phyloP scores from a whole-genome alignment of 2,329 filamentous ascomycete genomes.

The Aureobasidium namibiae region DNA sequence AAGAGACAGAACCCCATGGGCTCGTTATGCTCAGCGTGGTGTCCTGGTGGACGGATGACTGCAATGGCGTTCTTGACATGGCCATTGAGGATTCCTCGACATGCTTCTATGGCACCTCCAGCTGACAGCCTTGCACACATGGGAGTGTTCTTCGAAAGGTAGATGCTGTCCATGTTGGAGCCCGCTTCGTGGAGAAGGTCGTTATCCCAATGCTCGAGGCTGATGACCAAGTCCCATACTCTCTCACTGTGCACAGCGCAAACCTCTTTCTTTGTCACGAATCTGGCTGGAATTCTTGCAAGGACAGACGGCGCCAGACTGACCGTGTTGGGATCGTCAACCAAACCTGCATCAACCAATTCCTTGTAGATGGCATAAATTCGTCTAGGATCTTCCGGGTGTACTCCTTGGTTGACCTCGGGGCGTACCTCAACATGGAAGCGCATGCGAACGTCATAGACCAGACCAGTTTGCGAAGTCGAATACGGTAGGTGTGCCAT shows the following conservation, averaged over 20 bases:
- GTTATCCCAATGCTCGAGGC: slow-evolving; percentile 25
- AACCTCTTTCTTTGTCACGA: slow-evolving; percentile 73
- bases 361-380: slow-evolving; percentile 91
- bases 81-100: slow-evolving; percentile 76
- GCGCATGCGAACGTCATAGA: slow-evolving; percentile 91
- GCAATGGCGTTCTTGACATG: slow-evolving; percentile 91
- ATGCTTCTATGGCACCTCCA: slow-evolving; percentile 91
- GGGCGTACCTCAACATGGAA: slow-evolving; percentile 70
- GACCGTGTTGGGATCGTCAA: slow-evolving; percentile 52
- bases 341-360: slow-evolving; percentile 71
- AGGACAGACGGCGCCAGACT: slow-evolving; percentile 44
- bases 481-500: slow-evolving; percentile 31
- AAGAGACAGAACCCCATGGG: slow-evolving; percentile 96
- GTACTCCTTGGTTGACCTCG: slow-evolving; percentile 54
- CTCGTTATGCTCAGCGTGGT: slow-evolving; percentile 80
- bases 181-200: slow-evolving; percentile 56
- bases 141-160: slow-evolving; percentile 30
- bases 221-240: slow-evolving; percentile 68
- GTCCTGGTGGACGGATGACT: slow-evolving; percentile 87
- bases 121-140: slow-evolving; percentile 75
- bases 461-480: slow-evolving; percentile 35
- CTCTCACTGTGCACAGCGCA: slow-evolving; percentile 66
- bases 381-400: slow-evolving; percentile 87
- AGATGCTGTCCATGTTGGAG: slow-evolving; percentile 38
- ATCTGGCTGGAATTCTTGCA: slow-evolving; percentile 64